Percentiles rank a stretch among this genome's conserved stretches.
phyloP scores from a whole-genome alignment of 441 rosid species.

The Breynia disticha region DNA sequence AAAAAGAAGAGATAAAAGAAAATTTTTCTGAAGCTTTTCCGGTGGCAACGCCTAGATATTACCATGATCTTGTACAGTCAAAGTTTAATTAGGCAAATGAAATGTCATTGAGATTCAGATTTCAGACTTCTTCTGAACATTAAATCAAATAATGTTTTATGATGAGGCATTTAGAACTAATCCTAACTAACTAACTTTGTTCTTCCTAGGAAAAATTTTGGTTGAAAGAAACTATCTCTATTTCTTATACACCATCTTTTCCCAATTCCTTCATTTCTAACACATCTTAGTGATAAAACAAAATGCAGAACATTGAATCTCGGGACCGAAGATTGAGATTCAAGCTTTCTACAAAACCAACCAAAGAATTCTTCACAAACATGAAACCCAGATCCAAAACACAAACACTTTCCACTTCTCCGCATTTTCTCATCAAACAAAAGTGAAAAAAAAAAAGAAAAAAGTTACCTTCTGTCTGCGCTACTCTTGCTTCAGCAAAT shows the following conservation, averaged over 20 bases:
- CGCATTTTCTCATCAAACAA: constrained; percentile 11
- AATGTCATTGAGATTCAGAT: neutral
- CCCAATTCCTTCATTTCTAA: constrained; percentile 4
- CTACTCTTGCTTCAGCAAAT: constrained; percentile 37
- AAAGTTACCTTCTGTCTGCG: constrained; percentile 48
- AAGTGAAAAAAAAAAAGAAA: constrained; percentile 8
- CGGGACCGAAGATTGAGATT: constrained; percentile 1
- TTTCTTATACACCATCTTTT: neutral
- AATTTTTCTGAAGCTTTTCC: neutral
- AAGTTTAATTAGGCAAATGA: neutral
- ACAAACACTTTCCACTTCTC: constrained; percentile 6
- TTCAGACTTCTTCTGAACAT: neutral
- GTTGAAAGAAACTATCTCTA: neutral
- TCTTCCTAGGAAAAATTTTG: neutral
- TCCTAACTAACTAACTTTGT: neutral
- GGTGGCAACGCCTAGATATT: too few species aligned
- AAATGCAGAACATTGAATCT: constrained; percentile 1
- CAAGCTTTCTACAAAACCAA: neutral
- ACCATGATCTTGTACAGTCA: neutral
- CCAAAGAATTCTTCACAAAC: neutral
- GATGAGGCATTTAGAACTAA: neutral
- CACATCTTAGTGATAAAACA: constrained; percentile 7
- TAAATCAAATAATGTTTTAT: neutral
- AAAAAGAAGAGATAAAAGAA: neutral
- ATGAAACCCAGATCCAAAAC: constrained; percentile 1